Evolutionary conservation across 2,329 filamentous ascomycete genomes (phyloP), one percentile per base, ranked within the genome.

Genomic region (Nannizziopsis barbatae): DNA sequence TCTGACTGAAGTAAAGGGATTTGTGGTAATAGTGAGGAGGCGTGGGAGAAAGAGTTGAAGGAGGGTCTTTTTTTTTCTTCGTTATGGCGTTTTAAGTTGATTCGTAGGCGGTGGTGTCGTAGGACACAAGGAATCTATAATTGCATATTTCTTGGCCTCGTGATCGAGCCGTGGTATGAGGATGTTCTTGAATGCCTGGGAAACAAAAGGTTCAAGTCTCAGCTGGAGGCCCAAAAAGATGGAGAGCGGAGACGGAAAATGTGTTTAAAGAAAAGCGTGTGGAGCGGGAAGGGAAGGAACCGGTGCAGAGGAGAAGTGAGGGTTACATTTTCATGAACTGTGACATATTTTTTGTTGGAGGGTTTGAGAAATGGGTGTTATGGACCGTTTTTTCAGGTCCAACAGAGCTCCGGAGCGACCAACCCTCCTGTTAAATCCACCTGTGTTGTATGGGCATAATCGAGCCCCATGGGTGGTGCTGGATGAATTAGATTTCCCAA

Each of bases 381-480:
- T 18, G 14, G 35, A 31, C 22, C 22, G 22, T 4, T 27, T 27
- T 27, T 27, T 62, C 60, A 68, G 37, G 59, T 64, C 66, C 65
- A 67, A 48, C 57, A 62, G 22, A 63, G 55, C 53, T 64, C 61
- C n/a, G 62, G 58, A 36, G 58, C 53, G 45, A 62, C 60, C 51
- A 65, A 63, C 40, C 60, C 62, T 41, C 59, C 59, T 50, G 64
- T 51, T 32, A 51, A 52, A 37, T 60, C 56, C 47, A 66, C 57
- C 18, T 61, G 48, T 27, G 64, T 58, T 40, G 62, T 53, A 43
- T 64, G 62, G 42, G 62, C 52, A 11, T 65, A 55, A 10, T 61
- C 58, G 0, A 58, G 43, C 38, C 54, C 56, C 30, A 65, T 60
- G 10, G 58, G 48, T 8, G 60, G 61, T 46, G 59, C 56, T 27